Conservation (phyloP, 257 asterid genomes). For the Capsicum pubescens region DNA sequence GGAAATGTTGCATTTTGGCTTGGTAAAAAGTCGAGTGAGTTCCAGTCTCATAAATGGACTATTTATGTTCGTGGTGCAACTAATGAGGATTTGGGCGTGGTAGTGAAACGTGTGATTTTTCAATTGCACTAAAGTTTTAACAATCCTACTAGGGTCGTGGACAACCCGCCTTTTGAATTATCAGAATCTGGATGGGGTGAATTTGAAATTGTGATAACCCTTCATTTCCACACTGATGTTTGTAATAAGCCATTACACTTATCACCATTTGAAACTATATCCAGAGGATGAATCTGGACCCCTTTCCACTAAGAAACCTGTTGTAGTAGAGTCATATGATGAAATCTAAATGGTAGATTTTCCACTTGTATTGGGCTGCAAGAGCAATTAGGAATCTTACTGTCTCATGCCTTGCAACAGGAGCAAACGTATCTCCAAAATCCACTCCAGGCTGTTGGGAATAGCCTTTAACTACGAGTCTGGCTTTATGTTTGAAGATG, state of each 20-base stretch:
- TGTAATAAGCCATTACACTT: conserved; percentile 84
- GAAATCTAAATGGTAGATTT: too few species aligned
- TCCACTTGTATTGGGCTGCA: too few species aligned
- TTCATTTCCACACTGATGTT: conserved; percentile 79
- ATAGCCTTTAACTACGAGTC: too few species aligned
- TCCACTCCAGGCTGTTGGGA: too few species aligned
- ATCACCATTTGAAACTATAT: conserved; percentile 85
- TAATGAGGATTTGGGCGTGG: conserved; percentile 86
- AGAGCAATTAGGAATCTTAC: too few species aligned
- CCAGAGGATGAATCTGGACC: conserved; percentile 86
- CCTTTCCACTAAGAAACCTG: conserved; percentile 77
- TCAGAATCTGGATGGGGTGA: conserved; percentile 99
- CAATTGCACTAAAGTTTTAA: conserved; percentile 94
- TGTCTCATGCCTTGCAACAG: too few species aligned
- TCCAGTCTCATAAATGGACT: conserved; percentile 92
- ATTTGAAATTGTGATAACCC: conserved; percentile 91
- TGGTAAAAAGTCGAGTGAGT: conserved; percentile 97
- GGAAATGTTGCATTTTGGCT: conserved; percentile 98
- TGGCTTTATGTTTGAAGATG: too few species aligned
- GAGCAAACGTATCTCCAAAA: too few species aligned
- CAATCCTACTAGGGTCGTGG: conserved; percentile 81
- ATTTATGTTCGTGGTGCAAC: conserved; percentile 88
- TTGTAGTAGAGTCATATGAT: conserved; percentile 80
- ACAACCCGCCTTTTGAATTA: conserved; percentile 80
- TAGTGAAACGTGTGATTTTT: conserved; percentile 79